phyloP scores from a whole-genome alignment of 164 flowering plant genomes.

The Chimonanthus salicifolius region DNA sequence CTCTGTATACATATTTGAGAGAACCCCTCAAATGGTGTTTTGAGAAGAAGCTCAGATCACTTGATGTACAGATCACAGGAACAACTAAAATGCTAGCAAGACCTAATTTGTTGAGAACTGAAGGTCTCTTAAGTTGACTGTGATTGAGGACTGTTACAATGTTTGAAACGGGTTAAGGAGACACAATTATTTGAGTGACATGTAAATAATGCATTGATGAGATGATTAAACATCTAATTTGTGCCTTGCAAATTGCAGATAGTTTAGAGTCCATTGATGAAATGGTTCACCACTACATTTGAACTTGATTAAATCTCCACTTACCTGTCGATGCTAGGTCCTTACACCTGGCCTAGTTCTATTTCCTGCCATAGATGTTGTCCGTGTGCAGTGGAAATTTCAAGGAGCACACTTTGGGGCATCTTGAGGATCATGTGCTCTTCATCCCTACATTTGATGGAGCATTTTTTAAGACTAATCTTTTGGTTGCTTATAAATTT shows the following conservation, averaged over 20 bases:
- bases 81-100: too few relatives aligned
- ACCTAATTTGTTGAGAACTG: too few relatives aligned
- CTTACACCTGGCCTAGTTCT: neutral
- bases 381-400: too few relatives aligned
- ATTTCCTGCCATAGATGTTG: neutral
- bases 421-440: neutral
- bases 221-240: neutral
- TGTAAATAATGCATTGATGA: neutral
- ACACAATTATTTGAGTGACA: neutral
- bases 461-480: neutral
- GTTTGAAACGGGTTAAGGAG: too few relatives aligned
- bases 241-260: neutral
- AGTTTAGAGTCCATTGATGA: neutral
- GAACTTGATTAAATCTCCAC: neutral
- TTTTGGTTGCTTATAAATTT: too few relatives aligned
- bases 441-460: neutral
- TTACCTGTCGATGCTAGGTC: neutral
- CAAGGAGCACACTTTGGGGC: neutral
- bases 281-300: neutral
- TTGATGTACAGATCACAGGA: too few relatives aligned
- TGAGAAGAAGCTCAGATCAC: too few relatives aligned
- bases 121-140: too few relatives aligned
- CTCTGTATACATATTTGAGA: too few relatives aligned
- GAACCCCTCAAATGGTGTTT: too few relatives aligned
- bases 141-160: too few relatives aligned